These are phyloP conservation scores for Pogostemon cablin DNA, from an alignment of 257 asterid genomes.

Conservation along the genomic window DNA sequence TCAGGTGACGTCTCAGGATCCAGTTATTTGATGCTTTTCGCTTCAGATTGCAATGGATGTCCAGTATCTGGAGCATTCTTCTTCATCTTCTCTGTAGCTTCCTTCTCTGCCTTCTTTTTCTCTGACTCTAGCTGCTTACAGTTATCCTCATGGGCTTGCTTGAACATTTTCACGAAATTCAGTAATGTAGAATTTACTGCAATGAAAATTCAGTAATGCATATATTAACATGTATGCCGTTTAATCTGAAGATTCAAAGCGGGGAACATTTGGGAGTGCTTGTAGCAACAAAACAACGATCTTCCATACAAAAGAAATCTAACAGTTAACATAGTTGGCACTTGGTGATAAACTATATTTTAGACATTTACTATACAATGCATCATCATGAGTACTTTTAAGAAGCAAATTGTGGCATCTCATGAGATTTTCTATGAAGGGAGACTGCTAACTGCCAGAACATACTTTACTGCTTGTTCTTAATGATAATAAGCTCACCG, in stretches of 20 bases:
- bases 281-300: neutral
- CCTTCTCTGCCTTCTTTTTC: constrained; percentile 89
- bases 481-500: neutral
- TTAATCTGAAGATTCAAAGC: too few relatives aligned
- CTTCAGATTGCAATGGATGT: constrained; percentile 41
- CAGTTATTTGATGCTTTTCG: constrained; percentile 41
- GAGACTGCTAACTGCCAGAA: too few relatives aligned
- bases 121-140: constrained; percentile 84
- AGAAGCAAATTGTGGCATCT: too few relatives aligned
- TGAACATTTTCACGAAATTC: constrained; percentile 87
- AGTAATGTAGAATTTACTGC: constrained; percentile 75
- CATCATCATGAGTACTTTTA: neutral
- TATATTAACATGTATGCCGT: neutral
- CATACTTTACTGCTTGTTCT: too few relatives aligned
- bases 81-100: constrained; percentile 61
- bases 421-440: too few relatives aligned
- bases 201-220: constrained; percentile 10
- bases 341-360: neutral
- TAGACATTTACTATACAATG: neutral
- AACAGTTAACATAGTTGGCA: too few relatives aligned
- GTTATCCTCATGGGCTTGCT: constrained; percentile 77
- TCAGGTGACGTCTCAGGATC: neutral
- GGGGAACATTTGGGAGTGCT: too few relatives aligned
- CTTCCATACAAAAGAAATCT: neutral
- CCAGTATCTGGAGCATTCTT: constrained; percentile 48